phyloP scores from a whole-genome alignment of 78 protist species.

The Dictyostelium firmibasis region DNA sequence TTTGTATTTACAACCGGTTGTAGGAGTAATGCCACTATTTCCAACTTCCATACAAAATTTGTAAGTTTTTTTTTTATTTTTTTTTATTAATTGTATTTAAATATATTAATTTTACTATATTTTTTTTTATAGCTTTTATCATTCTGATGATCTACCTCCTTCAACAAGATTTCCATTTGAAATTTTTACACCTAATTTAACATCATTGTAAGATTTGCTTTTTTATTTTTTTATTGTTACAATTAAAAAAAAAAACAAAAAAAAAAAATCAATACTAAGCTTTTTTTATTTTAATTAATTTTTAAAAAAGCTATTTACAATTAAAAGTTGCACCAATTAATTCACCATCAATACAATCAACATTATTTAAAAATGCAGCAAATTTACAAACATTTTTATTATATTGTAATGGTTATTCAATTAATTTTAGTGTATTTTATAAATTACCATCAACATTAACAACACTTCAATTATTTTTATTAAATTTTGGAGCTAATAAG shows the following conservation, averaged over 20 bases:
- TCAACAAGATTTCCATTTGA: background rate
- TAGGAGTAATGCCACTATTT: background rate
- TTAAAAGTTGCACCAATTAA: background rate
- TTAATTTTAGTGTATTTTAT: background rate
- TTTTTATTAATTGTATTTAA: background rate
- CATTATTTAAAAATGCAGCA: background rate
- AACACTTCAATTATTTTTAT: background rate
- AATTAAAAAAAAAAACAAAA: no score
- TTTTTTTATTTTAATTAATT: background rate
- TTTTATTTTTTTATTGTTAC: background rate
- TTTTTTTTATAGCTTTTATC: background rate
- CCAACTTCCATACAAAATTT: background rate
- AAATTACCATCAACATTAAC: conserved; percentile 9
- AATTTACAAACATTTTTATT: background rate
- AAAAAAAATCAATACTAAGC: no score
- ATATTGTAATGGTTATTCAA: background rate
- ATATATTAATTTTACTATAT: background rate
- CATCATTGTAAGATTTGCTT: background rate
- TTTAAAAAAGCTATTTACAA: background rate
- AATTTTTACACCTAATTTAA: background rate
- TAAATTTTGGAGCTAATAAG: background rate
- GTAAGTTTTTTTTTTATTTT: background rate
- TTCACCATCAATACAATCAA: background rate
- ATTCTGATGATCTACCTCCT: background rate
- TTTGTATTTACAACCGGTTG: background rate